phyloP scores from a whole-genome alignment of 2,329 filamentous ascomycete species.

The Diaporthe sp. region DNA sequence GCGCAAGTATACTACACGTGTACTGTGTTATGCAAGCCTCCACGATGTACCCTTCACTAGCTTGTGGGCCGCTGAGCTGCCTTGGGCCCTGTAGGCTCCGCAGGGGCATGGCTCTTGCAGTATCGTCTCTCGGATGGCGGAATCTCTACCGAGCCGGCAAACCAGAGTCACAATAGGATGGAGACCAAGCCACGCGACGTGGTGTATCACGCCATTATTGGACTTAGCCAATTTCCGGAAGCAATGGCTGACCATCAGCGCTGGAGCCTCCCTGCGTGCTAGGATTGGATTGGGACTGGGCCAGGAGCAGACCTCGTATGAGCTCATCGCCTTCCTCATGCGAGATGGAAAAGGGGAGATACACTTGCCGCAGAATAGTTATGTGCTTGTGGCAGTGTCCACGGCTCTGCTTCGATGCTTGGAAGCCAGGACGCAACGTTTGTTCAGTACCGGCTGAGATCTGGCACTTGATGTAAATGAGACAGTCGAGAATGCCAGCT shows the following conservation, averaged over 20 bases:
- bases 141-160: slow-evolving; percentile 20
- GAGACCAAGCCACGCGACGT: slow-evolving; percentile 31
- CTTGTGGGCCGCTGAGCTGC: slow-evolving; percentile 4
- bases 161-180: slow-evolving; percentile 12
- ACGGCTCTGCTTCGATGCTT: neutral
- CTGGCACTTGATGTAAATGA: neutral
- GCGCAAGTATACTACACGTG: neutral
- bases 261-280: neutral
- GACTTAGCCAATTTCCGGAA: slow-evolving; percentile 15
- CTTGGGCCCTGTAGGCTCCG: neutral
- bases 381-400: neutral
- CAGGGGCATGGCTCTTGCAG: neutral
- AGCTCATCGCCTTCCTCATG: neutral
- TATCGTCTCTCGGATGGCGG: slow-evolving; percentile 12
- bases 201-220: slow-evolving; percentile 33
- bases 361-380: neutral
- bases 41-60: neutral
- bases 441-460: neutral
- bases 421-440: neutral
- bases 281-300: slow-evolving; percentile 1
- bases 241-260: neutral
- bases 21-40: neutral
- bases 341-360: neutral
- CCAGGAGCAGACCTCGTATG: neutral
- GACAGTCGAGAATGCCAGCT: neutral